Conservation (phyloP, 2,329 filamentous ascomycete genomes). For the Fusarium scirpi region DNA sequence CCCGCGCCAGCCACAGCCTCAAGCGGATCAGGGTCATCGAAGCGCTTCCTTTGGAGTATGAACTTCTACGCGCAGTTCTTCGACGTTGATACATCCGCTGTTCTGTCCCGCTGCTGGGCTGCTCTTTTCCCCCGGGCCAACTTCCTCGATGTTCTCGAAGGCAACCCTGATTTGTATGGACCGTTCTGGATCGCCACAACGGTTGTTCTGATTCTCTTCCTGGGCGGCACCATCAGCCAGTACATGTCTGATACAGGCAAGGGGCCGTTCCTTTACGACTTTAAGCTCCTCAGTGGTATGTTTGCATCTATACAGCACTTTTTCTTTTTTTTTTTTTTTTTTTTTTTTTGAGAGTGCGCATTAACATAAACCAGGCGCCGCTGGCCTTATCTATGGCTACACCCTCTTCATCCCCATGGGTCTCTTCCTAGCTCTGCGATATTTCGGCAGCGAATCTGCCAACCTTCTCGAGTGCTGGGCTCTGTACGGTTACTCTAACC, state of each 20-base stretch:
- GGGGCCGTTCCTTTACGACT: constrained; percentile 89
- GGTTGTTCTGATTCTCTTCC: constrained; percentile 92
- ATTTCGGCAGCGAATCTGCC: constrained; percentile 94
- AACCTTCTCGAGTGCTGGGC: constrained; percentile 96
- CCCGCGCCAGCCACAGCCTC: constrained; percentile 68
- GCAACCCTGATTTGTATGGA: constrained; percentile 95
- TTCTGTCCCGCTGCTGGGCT: constrained; percentile 86
- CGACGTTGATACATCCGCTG: constrained; percentile 94
- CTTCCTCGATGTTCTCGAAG: constrained; percentile 96
- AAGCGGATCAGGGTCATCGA: constrained; percentile 62
- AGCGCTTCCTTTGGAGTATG: constrained; percentile 92
- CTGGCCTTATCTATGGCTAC: constrained; percentile 95
- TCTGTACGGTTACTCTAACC: constrained; percentile 94
- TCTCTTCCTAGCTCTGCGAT: constrained; percentile 89
- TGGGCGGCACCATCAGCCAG: constrained; percentile 94
- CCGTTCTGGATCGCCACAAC: constrained; percentile 99
- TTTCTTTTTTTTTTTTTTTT: neutral
- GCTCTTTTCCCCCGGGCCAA: constrained; percentile 92
- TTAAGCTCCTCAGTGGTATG: constrained; percentile 84
- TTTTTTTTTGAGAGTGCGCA: neutral
- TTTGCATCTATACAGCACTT: constrained; percentile 10
- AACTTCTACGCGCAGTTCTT: constrained; percentile 98
- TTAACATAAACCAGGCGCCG: constrained; percentile 69
- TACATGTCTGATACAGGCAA: constrained; percentile 79
- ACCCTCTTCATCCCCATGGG: constrained; percentile 86